phyloP scores from a whole-genome alignment of 2,329 filamentous ascomycete genomes.

The Tolypocladium tundrense region DNA sequence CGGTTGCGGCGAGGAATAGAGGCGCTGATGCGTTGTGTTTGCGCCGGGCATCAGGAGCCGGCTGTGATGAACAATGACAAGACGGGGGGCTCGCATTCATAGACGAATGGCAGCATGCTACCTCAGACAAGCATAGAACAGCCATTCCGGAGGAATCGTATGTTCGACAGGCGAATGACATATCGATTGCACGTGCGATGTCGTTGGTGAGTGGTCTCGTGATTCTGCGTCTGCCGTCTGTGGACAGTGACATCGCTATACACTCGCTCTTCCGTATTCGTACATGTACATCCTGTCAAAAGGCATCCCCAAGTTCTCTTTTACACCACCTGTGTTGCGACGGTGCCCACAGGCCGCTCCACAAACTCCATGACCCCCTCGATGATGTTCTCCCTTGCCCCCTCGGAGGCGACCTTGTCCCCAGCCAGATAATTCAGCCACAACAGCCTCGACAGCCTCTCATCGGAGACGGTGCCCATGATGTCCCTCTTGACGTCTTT shows the following conservation, averaged over 20 bases:
- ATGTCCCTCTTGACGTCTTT: constrained; percentile 33
- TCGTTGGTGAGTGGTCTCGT: neutral
- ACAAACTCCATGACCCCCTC: constrained; percentile 83
- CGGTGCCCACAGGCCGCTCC: constrained; percentile 76
- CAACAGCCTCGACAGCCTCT: constrained; percentile 67
- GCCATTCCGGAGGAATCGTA: neutral
- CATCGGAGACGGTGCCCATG: constrained; percentile 66
- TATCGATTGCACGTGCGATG: neutral
- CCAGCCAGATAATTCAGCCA: constrained; percentile 90
- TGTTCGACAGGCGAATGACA: neutral
- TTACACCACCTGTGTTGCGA: constrained; percentile 64
- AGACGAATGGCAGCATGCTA: neutral
- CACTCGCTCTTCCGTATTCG: neutral
- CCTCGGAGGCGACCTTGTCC: constrained; percentile 75
- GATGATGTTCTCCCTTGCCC: constrained; percentile 69
- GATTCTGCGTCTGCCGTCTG: neutral
- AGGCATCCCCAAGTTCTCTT: neutral
- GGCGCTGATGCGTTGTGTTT: neutral
- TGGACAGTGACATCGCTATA: neutral
- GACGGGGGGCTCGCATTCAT: neutral
- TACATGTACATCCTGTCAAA: neutral
- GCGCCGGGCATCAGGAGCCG: neutral
- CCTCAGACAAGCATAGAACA: neutral
- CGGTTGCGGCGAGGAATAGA: too few relatives aligned
- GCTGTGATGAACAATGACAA: neutral